phyloP scores from a whole-genome alignment of 257 asterid genomes.

The Lycium barbarum region DNA sequence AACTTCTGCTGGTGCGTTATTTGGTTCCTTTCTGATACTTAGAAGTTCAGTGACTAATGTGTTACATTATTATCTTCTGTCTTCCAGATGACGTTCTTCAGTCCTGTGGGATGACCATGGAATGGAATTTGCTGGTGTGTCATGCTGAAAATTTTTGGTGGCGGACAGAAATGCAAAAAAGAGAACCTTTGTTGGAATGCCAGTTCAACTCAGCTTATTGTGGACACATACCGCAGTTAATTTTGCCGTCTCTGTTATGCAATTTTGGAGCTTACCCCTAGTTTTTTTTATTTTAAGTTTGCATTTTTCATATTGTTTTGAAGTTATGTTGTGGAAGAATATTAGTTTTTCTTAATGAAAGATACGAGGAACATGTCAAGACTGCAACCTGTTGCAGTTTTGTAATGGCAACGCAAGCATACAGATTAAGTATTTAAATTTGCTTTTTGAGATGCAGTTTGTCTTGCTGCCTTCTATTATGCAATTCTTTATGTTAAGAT shows the following conservation, averaged over 20 bases:
- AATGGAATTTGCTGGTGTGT: background rate
- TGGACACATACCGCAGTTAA: too few relatives aligned
- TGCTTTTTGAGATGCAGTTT: background rate
- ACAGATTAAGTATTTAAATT: background rate
- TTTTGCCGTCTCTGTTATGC: background rate
- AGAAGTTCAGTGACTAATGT: background rate
- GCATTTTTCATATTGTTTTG: background rate
- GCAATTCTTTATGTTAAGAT: background rate
- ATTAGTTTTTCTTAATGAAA: background rate
- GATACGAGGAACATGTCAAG: background rate
- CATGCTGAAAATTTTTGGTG: background rate
- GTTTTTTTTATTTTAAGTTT: background rate
- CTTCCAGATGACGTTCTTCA: background rate
- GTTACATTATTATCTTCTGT: constrained; percentile 6
- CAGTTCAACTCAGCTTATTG: constrained; percentile 12
- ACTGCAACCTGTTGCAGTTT: constrained; percentile 8
- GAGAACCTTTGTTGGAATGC: constrained; percentile 14
- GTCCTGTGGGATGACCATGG: background rate
- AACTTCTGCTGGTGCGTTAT: too few relatives aligned
- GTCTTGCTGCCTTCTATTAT: background rate
- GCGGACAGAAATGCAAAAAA: background rate
- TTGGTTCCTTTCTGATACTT: too few relatives aligned
- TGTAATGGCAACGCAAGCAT: background rate
- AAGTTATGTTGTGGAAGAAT: background rate
- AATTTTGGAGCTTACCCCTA: background rate